Evolutionary conservation across 2,329 filamentous ascomycete species (phyloP), one percentile per base, ranked within the genome.

Genomic region (Fusarium secorum): DNA sequence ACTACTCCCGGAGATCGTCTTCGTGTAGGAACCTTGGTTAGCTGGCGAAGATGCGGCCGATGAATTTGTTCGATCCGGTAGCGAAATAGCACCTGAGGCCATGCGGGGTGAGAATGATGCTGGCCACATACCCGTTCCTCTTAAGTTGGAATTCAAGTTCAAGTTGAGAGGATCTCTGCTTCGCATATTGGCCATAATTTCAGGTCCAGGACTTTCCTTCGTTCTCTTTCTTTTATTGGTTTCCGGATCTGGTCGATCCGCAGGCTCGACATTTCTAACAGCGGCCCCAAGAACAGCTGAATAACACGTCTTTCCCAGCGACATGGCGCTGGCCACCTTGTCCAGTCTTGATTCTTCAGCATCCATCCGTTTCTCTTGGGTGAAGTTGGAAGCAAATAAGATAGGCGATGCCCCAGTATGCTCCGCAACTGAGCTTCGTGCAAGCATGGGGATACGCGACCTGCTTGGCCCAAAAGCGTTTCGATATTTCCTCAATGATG

Each of bases 361-460:
- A 13, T 59, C 48, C 7, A 70, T 32, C n/a, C 33, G 48, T 22
- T 32, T 70, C 20, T 55, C 53, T 17, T 52, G 48, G 48, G 48
- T 52, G 18, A 52, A 52, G 18, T 56, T 30, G 24, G 48, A 52
- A 38, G 26, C 28, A 14, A 48, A 51, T 8, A 87, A 67, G 2
- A 85, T 81, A 3, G 84, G 78, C 13, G 82, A 78, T 2, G 81
- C 74, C 33, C 79, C 75, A 3, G 80, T 81, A 66, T 85, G 82
- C 10, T 80, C 79, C 4, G 84, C 82, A 11, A 85, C 69, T 1
- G 80, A 78, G 38, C 79, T 85, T 11, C 85, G 82, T 4, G 82
- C 83, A n/a, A 88, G 77, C 2, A 87, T 65, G 1, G 86, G 86
- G 30, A 88, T 83, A 38, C 81, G 82, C 11, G 81, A 79, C 5